Percentiles rank a stretch among this genome's conserved stretches.
Conservation (phyloP, 768 basidiomycete species). For the Floccularia luteovirens region DNA sequence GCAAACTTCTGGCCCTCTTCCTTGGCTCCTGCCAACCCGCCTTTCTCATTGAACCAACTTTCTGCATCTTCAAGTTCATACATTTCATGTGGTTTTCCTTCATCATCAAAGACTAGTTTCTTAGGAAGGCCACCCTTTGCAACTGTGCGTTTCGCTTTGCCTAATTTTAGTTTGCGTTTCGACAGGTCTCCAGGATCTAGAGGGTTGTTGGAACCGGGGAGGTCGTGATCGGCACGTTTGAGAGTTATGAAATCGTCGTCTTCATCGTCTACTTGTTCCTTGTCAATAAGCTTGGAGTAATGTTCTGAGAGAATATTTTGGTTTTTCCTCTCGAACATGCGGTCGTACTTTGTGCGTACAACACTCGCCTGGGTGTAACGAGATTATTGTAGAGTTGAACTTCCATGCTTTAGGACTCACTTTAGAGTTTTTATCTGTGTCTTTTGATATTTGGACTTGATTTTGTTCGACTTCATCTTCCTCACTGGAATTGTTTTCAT, state of each 20-base stretch:
- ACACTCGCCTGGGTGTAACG: too few relatives aligned
- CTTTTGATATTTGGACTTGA: too few relatives aligned
- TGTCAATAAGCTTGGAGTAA: slow-evolving; percentile 83
- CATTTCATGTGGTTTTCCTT: slow-evolving; percentile 70
- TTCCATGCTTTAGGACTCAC: too few relatives aligned
- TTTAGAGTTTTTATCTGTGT: too few relatives aligned
- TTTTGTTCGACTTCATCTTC: too few relatives aligned
- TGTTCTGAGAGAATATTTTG: slow-evolving; percentile 88
- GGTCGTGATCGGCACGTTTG: slow-evolving; percentile 83
- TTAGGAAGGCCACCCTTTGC: slow-evolving; percentile 53
- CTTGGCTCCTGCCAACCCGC: slow-evolving; percentile 56
- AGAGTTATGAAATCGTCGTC: slow-evolving; percentile 90
- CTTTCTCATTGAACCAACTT: slow-evolving; percentile 58
- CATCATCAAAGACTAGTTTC: slow-evolving; percentile 89
- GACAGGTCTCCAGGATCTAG: slow-evolving; percentile 49
- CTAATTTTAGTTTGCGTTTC: slow-evolving; percentile 78
- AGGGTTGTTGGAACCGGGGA: slow-evolving; percentile 26
- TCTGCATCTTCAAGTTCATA: slow-evolving; percentile 79
- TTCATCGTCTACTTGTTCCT: slow-evolving; percentile 32
- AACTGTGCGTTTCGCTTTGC: slow-evolving; percentile 65
- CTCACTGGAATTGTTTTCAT: too few relatives aligned
- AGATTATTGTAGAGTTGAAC: too few relatives aligned
- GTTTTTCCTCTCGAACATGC: slow-evolving; percentile 96
- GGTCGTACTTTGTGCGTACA: slow-evolving; percentile 95
- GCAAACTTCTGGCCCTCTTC: slow-evolving; percentile 66